Conservation (phyloP, 768 basidiomycete species). For the Clitopilus passeckerianus region DNA sequence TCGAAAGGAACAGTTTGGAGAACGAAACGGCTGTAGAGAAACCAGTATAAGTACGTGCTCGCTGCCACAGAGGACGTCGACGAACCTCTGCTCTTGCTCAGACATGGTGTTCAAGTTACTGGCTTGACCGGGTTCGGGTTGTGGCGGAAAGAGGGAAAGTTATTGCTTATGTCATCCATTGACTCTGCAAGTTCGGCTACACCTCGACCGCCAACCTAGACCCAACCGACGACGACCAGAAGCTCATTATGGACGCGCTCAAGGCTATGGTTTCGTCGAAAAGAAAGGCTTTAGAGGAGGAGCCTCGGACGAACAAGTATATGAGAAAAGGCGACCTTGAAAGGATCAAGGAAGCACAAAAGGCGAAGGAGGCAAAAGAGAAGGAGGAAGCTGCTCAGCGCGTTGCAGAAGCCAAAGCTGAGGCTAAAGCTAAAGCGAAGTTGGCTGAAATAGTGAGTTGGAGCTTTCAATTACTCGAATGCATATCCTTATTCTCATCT, state of each 20-base stretch:
- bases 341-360: conserved; percentile 45
- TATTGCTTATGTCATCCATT: conserved; percentile 30
- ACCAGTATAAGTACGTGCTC: background rate
- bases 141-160: conserved; percentile 28
- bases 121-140: conserved; percentile 24
- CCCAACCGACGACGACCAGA: background rate
- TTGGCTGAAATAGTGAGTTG: conserved; percentile 40
- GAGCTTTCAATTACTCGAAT: background rate
- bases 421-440: conserved; percentile 16
- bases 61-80: background rate
- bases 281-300: conserved; percentile 66
- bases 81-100: conserved; percentile 35
- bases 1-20: conserved; percentile 97
- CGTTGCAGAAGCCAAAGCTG: conserved; percentile 25
- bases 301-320: conserved; percentile 76
- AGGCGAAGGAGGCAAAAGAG: conserved; percentile 27
- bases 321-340: conserved; percentile 91
- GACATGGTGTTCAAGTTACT: conserved; percentile 48
- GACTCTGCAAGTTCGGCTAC: conserved; percentile 11
- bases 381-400: conserved; percentile 13
- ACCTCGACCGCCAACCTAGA: conserved; percentile 5
- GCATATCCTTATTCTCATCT: conserved; percentile 29
- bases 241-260: conserved; percentile 74
- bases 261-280: conserved; percentile 86
- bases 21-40: conserved; percentile 62